These are phyloP conservation scores for Symbiodinium pilosum DNA, from an alignment of 73 alveolate species.

Conservation along the genomic window DNA sequence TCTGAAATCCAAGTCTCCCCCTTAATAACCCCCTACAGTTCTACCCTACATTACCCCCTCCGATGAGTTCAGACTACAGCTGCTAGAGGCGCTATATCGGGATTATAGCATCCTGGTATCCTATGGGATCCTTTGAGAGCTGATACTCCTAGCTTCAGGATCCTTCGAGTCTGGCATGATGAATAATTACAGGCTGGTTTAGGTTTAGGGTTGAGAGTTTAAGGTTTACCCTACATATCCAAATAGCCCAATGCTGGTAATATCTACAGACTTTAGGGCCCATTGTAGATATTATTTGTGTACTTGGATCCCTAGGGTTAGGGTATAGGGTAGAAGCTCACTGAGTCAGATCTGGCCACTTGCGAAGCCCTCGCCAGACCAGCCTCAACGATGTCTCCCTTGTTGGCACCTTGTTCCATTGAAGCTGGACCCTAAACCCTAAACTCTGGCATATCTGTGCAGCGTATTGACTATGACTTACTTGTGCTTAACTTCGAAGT, in stretches of 20 bases:
- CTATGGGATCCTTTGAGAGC: no score
- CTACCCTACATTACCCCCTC: no score
- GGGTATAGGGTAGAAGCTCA: neutral
- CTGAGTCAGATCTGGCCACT: neutral
- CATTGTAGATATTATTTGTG: neutral
- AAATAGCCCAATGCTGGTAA: neutral
- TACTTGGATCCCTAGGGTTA: neutral
- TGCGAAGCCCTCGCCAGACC: neutral
- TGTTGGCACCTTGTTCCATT: neutral
- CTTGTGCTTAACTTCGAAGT: no score
- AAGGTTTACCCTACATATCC: neutral
- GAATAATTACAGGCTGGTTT: no score
- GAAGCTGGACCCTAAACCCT: neutral
- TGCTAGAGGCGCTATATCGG: no score
- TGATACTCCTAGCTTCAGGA: no score
- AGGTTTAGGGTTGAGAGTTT: neutral
- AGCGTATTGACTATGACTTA: no score
- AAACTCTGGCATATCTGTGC: neutral
- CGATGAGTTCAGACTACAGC: no score
- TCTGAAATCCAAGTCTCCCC: no score
- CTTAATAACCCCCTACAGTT: no score
- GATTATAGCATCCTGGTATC: no score
- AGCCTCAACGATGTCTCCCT: conserved; percentile 69
- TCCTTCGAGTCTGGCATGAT: no score
- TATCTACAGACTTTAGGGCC: neutral